Conservation (phyloP, 345 rosid genomes). For the Syzygium oleosum region DNA sequence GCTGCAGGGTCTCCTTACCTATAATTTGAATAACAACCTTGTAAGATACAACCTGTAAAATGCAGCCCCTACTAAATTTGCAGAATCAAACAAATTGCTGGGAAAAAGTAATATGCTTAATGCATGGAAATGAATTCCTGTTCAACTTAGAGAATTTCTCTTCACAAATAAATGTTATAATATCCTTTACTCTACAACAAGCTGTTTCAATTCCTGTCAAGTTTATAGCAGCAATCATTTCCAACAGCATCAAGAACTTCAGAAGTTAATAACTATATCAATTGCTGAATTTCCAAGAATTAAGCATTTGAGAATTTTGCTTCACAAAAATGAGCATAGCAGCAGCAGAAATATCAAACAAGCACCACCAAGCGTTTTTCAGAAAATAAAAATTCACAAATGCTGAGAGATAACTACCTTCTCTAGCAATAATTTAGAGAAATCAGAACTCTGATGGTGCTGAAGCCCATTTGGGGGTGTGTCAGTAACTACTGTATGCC, state of each 20-base stretch:
- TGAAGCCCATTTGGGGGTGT: conserved; percentile 8
- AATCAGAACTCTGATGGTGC: conserved; percentile 21
- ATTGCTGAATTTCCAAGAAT: not conserved
- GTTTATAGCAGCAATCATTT: not conserved
- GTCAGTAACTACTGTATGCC: conserved; percentile 6
- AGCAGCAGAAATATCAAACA: not conserved
- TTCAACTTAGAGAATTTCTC: not conserved
- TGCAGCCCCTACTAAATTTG: not conserved
- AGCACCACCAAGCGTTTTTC: not conserved
- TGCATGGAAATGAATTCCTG: not conserved
- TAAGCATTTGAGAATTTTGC: not conserved
- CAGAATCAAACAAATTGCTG: not conserved
- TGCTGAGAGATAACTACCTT: conserved; percentile 24
- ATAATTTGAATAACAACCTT: not conserved
- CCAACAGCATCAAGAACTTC: not conserved
- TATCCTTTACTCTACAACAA: not conserved
- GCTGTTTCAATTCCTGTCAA: not conserved
- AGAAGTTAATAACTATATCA: not conserved
- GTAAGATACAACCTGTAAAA: not conserved
- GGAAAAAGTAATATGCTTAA: not conserved
- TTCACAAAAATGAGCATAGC: not conserved
- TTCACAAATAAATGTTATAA: not conserved
- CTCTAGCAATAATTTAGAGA: conserved; percentile 10
- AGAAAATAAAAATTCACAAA: not conserved
- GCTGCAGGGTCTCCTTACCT: conserved; percentile 69